Evolutionary conservation across 2,329 filamentous ascomycete genomes (phyloP).

Genomic region (Fusarium pininemorale): DNA sequence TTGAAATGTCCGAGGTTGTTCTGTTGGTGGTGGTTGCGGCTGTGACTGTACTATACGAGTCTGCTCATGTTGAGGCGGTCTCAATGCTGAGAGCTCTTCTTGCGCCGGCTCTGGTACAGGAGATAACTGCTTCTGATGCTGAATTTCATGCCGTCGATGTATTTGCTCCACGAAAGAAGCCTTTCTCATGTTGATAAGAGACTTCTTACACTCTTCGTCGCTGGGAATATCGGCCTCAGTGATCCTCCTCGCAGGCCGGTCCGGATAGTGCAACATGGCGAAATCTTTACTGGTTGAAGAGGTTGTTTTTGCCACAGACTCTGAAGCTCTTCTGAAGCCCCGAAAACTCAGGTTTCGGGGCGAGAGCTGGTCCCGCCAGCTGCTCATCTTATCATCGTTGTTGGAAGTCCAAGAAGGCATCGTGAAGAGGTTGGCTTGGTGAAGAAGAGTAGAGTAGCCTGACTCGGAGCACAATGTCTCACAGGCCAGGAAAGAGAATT

Average conservation of each 20-base stretch:
- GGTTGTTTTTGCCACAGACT: conserved; percentile 19
- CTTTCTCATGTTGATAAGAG: conserved; percentile 27
- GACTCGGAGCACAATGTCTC: conserved; percentile 16
- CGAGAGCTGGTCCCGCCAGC: conserved; percentile 37
- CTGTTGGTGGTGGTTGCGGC: not conserved
- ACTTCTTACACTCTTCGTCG: conserved; percentile 36
- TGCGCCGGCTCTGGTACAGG: conserved; percentile 6
- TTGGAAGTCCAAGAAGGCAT: conserved; percentile 30
- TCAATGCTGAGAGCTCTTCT: not conserved
- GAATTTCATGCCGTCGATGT: conserved; percentile 13
- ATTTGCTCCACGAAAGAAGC: conserved; percentile 25
- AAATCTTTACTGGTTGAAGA: conserved; percentile 19
- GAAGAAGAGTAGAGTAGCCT: not conserved
- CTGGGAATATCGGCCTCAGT: conserved; percentile 34
- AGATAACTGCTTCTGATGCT: conserved; percentile 8
- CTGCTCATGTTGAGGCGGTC: not conserved
- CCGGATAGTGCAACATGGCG: conserved; percentile 37
- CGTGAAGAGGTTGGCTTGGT: conserved; percentile 3
- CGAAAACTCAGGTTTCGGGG: conserved; percentile 28
- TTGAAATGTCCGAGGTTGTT: not conserved
- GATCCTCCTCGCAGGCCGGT: conserved; percentile 32
- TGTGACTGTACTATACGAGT: not conserved
- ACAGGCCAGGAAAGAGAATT: not conserved
- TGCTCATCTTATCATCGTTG: conserved; percentile 33
- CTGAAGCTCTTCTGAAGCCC: conserved; percentile 33